A percentile compares a stretch with the other conserved stretches of the same genome.
Conservation (phyloP, 805 yeast species). For the Jamesozyma piceae region DNA sequence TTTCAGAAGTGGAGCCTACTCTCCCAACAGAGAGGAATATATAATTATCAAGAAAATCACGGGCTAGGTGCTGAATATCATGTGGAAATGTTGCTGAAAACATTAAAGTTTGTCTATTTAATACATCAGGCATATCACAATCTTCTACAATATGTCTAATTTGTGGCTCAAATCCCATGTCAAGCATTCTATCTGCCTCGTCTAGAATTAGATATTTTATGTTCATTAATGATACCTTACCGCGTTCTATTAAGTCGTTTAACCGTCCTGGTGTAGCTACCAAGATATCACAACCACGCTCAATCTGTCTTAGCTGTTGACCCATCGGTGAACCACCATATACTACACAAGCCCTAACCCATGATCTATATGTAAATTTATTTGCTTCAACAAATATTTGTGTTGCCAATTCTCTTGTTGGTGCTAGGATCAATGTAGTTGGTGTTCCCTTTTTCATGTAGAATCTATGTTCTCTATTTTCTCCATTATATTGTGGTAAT, state of each 20-base stretch:
- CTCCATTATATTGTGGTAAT: too few species aligned
- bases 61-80: constrained; percentile 91
- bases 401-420: constrained; percentile 95
- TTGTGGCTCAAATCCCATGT: constrained; percentile 99
- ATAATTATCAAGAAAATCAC: constrained; percentile 91
- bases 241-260: constrained; percentile 89
- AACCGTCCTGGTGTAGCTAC: constrained; percentile 99
- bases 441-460: constrained; percentile 69
- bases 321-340: constrained; percentile 97
- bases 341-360: constrained; percentile 93
- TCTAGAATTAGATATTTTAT: constrained; percentile 88
- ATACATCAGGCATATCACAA: constrained; percentile 90
- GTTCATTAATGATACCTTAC: constrained; percentile 75
- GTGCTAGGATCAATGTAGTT: constrained; percentile 88
- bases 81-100: constrained; percentile 98
- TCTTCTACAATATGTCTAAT: constrained; percentile 94
- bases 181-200: constrained; percentile 99
- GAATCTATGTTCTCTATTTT: constrained; percentile 29
- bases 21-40: constrained; percentile 94
- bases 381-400: constrained; percentile 93
- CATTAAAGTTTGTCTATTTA: constrained; percentile 89
- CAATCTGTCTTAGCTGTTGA: constrained; percentile 73
- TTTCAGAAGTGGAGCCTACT: constrained; percentile 97
- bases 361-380: constrained; percentile 92
- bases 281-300: constrained; percentile 86